Conservation (phyloP, 106 monocot genomes). For the Allium cepa region DNA sequence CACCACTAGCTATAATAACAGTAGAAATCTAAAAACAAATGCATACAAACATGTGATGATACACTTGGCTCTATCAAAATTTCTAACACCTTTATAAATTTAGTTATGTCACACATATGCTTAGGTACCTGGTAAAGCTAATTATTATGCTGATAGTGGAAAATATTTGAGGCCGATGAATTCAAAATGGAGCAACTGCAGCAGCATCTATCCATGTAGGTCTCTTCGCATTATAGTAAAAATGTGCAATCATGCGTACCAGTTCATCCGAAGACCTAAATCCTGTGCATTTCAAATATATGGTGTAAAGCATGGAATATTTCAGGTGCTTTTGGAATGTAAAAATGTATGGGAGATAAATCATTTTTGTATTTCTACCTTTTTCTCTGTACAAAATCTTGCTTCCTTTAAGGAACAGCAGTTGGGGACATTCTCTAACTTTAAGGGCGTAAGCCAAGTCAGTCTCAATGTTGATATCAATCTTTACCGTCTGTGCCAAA, state of each 20-base stretch:
- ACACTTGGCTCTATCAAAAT: too few relatives aligned
- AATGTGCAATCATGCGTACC: constrained; percentile 26
- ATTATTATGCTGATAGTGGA: not conserved
- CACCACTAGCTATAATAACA: too few relatives aligned
- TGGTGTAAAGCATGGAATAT: too few relatives aligned
- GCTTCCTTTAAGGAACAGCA: constrained; percentile 23
- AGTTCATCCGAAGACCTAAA: constrained; percentile 18
- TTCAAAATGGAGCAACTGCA: constrained; percentile 12
- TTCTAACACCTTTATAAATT: too few relatives aligned
- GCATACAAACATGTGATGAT: too few relatives aligned
- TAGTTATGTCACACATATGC: too few relatives aligned
- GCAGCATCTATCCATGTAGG: constrained; percentile 19
- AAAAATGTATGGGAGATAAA: not conserved
- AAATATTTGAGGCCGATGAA: constrained; percentile 4
- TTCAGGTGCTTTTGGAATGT: too few relatives aligned
- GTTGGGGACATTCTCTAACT: constrained; percentile 24
- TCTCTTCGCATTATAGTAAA: constrained; percentile 25
- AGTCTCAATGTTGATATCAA: constrained; percentile 25
- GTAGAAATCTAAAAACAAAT: too few relatives aligned
- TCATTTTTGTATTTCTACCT: constrained; percentile 9
- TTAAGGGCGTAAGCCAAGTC: constrained; percentile 25
- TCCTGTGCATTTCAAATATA: constrained; percentile 6
- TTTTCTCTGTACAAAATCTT: constrained; percentile 19
- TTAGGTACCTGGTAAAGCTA: too few relatives aligned
- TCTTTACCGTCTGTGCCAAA: constrained; percentile 15